A percentile compares a stretch with the other conserved stretches of the same genome.
Conservation (phyloP, 352 stramenopile genomes). For the Globisporangium sylvaticum region DNA sequence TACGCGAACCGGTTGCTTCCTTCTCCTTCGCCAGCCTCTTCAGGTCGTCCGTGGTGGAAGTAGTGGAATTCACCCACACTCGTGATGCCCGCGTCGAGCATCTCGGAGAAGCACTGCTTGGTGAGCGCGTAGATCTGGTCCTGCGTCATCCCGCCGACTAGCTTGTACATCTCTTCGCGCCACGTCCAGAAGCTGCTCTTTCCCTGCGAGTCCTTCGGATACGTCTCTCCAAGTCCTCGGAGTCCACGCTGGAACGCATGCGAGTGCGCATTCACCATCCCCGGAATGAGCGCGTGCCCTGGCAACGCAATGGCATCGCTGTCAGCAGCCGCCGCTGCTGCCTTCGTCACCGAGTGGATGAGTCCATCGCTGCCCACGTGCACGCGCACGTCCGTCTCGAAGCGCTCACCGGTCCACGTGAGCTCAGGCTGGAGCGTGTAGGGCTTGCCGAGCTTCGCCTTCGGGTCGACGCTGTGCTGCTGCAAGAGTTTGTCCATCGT, state of each 20-base stretch:
- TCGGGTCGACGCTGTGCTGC: slow-evolving; percentile 4
- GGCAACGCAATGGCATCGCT: slow-evolving; percentile 25
- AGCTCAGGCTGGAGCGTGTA: slow-evolving; percentile 66
- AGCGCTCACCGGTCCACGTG: slow-evolving; percentile 57
- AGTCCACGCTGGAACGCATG: slow-evolving; percentile 74
- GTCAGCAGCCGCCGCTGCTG: not conserved
- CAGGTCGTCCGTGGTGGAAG: slow-evolving; percentile 57
- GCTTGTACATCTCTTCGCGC: slow-evolving; percentile 82
- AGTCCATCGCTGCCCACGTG: slow-evolving; percentile 40
- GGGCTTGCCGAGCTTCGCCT: slow-evolving; percentile 9
- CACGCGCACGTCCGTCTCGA: slow-evolving; percentile 53
- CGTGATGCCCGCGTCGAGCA: slow-evolving; percentile 72
- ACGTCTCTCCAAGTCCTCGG: slow-evolving; percentile 71
- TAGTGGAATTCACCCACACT: slow-evolving; percentile 81
- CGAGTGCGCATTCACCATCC: slow-evolving; percentile 82
- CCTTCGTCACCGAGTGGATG: slow-evolving; percentile 36
- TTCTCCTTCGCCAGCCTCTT: slow-evolving; percentile 22
- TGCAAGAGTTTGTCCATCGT: slow-evolving; percentile 25
- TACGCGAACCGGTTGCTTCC: slow-evolving; percentile 49
- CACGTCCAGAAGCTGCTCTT: slow-evolving; percentile 79
- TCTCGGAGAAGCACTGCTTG: slow-evolving; percentile 74
- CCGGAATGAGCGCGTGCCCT: slow-evolving; percentile 49
- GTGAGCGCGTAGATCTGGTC: slow-evolving; percentile 62
- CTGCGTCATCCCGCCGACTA: slow-evolving; percentile 63
- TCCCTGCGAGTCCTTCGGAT: slow-evolving; percentile 34